These are phyloP conservation scores for Pseudonitzschia delicatissima DNA, from an alignment of 108 stramenopile genomes.

Conservation along the genomic window DNA sequence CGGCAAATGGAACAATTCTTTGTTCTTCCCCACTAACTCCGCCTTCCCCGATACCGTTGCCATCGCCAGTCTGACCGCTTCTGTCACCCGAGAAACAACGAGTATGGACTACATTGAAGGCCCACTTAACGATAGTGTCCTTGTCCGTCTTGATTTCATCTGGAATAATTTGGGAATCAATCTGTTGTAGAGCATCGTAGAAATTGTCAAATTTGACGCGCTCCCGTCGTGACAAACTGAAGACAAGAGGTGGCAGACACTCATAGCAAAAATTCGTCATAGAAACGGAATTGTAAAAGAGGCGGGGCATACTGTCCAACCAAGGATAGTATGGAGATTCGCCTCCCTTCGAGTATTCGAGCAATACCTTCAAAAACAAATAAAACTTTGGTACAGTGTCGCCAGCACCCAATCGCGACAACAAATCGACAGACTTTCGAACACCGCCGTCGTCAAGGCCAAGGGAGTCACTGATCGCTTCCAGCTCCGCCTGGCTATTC, in stretches of 20 bases:
- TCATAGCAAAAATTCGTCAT: slow-evolving; percentile 35
- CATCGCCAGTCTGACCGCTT: slow-evolving; percentile 20
- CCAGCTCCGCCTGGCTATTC: slow-evolving; percentile 31
- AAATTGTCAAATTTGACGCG: slow-evolving; percentile 22
- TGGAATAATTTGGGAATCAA: slow-evolving; percentile 21
- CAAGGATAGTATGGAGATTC: slow-evolving; percentile 48
- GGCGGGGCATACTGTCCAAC: slow-evolving; percentile 49
- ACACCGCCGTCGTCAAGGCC: slow-evolving; percentile 5
- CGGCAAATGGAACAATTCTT: slow-evolving; percentile 22
- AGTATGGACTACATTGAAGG: slow-evolving; percentile 57
- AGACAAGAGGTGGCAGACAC: slow-evolving; percentile 35
- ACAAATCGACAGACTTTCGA: slow-evolving; percentile 9
- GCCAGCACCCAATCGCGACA: slow-evolving; percentile 4
- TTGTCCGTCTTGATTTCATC: slow-evolving; percentile 41
- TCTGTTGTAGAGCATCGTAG: slow-evolving; percentile 14
- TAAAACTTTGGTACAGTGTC: slow-evolving; percentile 26
- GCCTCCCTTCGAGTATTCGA: slow-evolving; percentile 48
- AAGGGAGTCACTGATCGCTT: slow-evolving; percentile 10
- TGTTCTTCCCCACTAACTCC: slow-evolving; percentile 2
- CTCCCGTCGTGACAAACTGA: slow-evolving; percentile 17
- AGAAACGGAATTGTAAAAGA: slow-evolving; percentile 46
- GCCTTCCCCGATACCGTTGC: background rate
- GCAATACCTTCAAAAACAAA: slow-evolving; percentile 47
- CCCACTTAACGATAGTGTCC: slow-evolving; percentile 47
- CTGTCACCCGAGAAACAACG: slow-evolving; percentile 40